Percentiles rank a stretch among this genome's conserved stretches.
Evolutionary conservation across 2,329 filamentous ascomycete genomes (phyloP).

Genomic region (Phyllosticta citriasiana): DNA sequence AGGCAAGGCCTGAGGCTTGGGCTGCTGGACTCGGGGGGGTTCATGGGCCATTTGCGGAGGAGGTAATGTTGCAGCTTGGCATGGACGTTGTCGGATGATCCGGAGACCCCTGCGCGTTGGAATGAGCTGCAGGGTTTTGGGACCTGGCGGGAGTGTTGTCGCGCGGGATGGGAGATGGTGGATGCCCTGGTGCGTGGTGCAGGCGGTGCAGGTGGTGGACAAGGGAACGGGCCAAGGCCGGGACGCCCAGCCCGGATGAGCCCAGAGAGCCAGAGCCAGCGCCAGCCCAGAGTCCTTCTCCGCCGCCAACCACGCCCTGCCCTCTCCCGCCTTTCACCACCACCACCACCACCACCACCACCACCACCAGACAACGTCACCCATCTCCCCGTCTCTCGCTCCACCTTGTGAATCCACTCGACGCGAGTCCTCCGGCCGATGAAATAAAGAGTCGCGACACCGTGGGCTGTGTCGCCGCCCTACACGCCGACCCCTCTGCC

Average conservation of each 20-base stretch:
- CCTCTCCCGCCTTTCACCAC: background rate
- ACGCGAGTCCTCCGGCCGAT: background rate
- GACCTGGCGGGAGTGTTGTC: no score
- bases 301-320: background rate
- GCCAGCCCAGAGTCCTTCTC: background rate
- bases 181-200: background rate
- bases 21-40: constrained; percentile 59
- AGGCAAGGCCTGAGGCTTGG: constrained; percentile 76
- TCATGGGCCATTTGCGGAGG: background rate
- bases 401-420: background rate
- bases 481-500: constrained; percentile 13
- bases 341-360: background rate
- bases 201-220: background rate
- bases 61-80: background rate
- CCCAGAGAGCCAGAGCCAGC: background rate
- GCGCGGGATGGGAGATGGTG: no score
- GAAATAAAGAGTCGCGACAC: background rate
- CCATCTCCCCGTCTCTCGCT: background rate
- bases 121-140: background rate
- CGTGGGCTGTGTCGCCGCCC: background rate
- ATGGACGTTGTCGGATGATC: background rate
- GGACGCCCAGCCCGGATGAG: background rate
- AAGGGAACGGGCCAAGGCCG: background rate
- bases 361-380: background rate
- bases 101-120: background rate